Evolutionary conservation across 345 rosid species (phyloP), one percentile per base, ranked within the genome.

Genomic region (Clarkia xantiana): DNA sequence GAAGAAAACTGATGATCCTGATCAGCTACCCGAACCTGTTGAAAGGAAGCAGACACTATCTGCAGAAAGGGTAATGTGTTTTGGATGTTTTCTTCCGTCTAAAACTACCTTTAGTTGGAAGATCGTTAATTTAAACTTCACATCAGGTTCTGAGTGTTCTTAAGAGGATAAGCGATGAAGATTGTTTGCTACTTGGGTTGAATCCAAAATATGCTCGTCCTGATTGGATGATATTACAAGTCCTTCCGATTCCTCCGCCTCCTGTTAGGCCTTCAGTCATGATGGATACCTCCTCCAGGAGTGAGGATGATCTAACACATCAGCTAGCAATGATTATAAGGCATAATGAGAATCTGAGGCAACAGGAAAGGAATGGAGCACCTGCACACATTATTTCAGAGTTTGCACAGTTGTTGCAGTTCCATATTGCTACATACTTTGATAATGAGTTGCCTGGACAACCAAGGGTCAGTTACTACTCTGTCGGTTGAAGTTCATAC

Each of bases 181-280:
- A 91, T 61, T 86, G 98, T 60, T 80, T 54, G 44, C 68, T 86
- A 58, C 50, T 91, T 53, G 97, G 98, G 49, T 79, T 91, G 59
- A 71, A 81, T 61, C 98, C 97, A 14, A 86, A 83, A 71, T 86
- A 79, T 73, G 98, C 98, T 29, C 96, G 96, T 56, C 98, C 98
- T 20, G 98, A 90, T 66, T 83, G 98, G 94, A 91, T 91, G 98
- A 86, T 91, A 66, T 68, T 86, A 41, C 84, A 86, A 74, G 98
- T 81, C 56, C 96, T 86, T 59, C 98, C 96, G 47, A 83, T 90
- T 56, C 96, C 98, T 36, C 98, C 98, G 54, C 98, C 96, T 56
- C 98, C 94, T 50, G 96, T 90, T 52, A 86, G 98, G 66, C 98
- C 97, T 18, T 91, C 98, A 56, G 96, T 91, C 47, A 86, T 91